Base-by-base conservation (phyloP, 2,329 filamentous ascomycete genomes). In the Aspergillus sp. region DNA sequence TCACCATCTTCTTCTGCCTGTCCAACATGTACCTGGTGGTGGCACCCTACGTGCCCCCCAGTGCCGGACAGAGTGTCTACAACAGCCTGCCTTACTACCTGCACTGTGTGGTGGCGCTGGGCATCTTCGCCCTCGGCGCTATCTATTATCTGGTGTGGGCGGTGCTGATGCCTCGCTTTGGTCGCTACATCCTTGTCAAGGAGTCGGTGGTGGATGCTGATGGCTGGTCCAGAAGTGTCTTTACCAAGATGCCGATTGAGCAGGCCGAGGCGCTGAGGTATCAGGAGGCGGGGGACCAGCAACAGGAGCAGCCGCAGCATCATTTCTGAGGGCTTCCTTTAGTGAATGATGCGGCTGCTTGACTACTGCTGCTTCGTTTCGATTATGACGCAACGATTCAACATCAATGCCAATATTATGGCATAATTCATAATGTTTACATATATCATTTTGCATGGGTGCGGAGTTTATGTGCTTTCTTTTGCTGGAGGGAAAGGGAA, bases 181-280 rank as follows among this genome's bases (percentile, higher is more conserved):
- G 75, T 13, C 64, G 68, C 15, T 79, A 89, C 67, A 79, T 84
- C 66, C 77, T 90, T 8, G 79, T 85, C 2, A 80, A 83, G 58
- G 82, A 87, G 72, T 79, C 76, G 0, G 71, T 81, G 2, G 72
- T 88, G 7, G 83, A 86, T 62, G 80, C 84, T 44, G 86, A 89
- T 70, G 86, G 87, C 1, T 89, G 87, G 87, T 85, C 86, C 65
- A 77, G 83, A 32, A 84, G 77, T 57, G 78, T 83, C 2, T 87
- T 88, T 67, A 73, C 78, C 2, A 78, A 71, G 59, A 71, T 77
- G 62, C 81, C 83, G 7, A 38, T 69, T 36, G 57, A 60, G 38
- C 21, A 60, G n/a, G 60, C 57, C n/a, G 47, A 58, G 30, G 53
- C 36, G 11, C 13, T 54, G 41, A 54, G 49, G 32, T 36, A 53